Conservation (phyloP, 2,329 filamentous ascomycete genomes). For the Nigrograna mackinnonii region DNA sequence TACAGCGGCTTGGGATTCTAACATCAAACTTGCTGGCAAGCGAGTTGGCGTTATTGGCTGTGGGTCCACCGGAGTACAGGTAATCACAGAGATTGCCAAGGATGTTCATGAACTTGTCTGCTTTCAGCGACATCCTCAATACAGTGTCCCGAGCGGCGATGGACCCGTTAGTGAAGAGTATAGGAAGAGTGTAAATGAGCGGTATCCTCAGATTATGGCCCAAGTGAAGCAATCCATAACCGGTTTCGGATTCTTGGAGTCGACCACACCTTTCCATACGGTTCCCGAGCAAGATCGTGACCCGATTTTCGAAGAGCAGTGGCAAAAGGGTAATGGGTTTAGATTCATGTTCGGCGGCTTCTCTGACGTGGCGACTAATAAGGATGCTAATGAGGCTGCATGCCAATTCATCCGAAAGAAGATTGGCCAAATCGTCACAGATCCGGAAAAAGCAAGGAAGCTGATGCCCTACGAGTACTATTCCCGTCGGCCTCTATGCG, state of each 20-base stretch:
- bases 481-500: constrained; percentile 42
- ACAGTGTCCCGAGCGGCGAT: constrained; percentile 54
- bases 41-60: constrained; percentile 9
- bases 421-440: constrained; percentile 34
- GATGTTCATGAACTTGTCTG: neutral
- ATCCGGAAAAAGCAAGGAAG: constrained; percentile 39
- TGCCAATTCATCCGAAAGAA: constrained; percentile 45
- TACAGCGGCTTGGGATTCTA: constrained; percentile 7
- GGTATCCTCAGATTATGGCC: constrained; percentile 33
- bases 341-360: constrained; percentile 30
- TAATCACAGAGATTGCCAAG: constrained; percentile 2
- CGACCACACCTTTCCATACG: neutral
- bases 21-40: constrained; percentile 16
- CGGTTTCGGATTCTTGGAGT: constrained; percentile 37
- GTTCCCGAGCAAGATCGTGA: constrained; percentile 1
- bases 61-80: constrained; percentile 9
- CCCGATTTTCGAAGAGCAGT: constrained; percentile 4
- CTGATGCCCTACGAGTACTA: constrained; percentile 41
- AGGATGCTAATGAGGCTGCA: constrained; percentile 38
- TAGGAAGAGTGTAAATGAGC: constrained; percentile 9
- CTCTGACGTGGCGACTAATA: constrained; percentile 18
- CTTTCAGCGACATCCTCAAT: constrained; percentile 5
- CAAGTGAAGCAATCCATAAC: constrained; percentile 26
- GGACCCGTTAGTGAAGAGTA: constrained; percentile 15
- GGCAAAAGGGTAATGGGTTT: constrained; percentile 19